Evolutionary conservation across 805 yeast genomes (phyloP), one percentile per base, ranked within the genome.

Genomic region (Candida vaughaniae): DNA sequence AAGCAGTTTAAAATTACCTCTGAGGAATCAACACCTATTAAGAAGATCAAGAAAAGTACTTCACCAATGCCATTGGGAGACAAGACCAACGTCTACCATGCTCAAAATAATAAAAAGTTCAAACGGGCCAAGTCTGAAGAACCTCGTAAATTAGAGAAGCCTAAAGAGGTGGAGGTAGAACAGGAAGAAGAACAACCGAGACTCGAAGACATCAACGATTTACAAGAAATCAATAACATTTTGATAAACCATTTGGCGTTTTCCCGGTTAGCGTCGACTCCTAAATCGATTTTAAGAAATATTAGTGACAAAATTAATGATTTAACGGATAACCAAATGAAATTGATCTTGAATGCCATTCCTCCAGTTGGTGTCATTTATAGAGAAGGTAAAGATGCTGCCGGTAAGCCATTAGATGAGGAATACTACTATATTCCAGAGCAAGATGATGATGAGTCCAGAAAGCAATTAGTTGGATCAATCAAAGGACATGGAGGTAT

Each of bases 321-420:
- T 5, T 52, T 83, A 29, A 49, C 73, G 4, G 62, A 70, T 23
- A 58, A 64, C 20, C 68, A 69, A 39, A 59, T 78, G 10, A 66
- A 76, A 30, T 55, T 56, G 14, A 53, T 78, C 6, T 66, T 80
- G 29, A 60, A 63, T 35, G 55, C 59, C 29, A 63, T 78, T 25
- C 51, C 60, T 4, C 83, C 91, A 51, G 74, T 91, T 41, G 98
- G 98, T n/a, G 83, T 85, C 8, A 90, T 93, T 42, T 77, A 79
- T 52, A 82, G 98, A 59, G 72, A 75, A 41, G 97, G 97, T 33
- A 90, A 89, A 58, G 99, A 93, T 61, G 97, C 98, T 3, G 95
- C 96, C 2, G 99, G 98, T 8, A 88, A 89, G 58, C 86, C 85
- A 3, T 69, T 93, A 44, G 98, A 91, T 48, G 95, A 88, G 57